Evolutionary conservation across 441 rosid genomes (phyloP).

Genomic region (Theobroma grandiflorum): DNA sequence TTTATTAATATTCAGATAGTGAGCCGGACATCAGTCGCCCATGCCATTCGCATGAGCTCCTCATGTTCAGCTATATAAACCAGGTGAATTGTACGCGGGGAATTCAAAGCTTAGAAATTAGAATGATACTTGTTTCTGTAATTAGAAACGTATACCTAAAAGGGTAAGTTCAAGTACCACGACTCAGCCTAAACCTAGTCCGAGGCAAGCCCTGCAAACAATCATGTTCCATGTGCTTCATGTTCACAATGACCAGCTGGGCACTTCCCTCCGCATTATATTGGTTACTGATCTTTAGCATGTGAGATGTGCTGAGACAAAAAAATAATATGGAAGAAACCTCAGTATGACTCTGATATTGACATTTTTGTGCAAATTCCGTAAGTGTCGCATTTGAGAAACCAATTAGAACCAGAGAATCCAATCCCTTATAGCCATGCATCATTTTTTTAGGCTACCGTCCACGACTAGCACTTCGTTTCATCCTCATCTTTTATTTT

Average conservation of each 20-base stretch:
- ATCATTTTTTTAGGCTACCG: not conserved
- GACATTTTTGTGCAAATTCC: conserved; percentile 16
- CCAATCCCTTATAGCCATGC: not conserved
- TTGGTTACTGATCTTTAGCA: conserved; percentile 28
- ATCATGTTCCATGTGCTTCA: conserved; percentile 25
- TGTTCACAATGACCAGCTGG: conserved; percentile 17
- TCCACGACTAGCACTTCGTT: not conserved
- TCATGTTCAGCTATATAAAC: not conserved
- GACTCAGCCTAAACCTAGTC: not conserved
- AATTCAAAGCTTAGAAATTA: not conserved
- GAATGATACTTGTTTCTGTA: conserved; percentile 19
- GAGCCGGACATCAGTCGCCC: conserved; percentile 15
- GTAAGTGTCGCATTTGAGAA: not conserved
- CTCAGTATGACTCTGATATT: conserved; percentile 31
- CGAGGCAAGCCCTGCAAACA: not conserved
- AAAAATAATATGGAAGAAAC: conserved; percentile 13
- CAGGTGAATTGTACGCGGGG: conserved; percentile 6
- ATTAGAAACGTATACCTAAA: conserved; percentile 14
- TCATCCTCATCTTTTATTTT: not conserved
- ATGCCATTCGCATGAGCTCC: conserved; percentile 16
- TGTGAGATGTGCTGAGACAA: conserved; percentile 34
- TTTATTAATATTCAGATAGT: not conserved
- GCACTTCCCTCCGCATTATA: conserved; percentile 14
- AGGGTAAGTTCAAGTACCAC: conserved; percentile 15
- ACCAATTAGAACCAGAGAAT: conserved; percentile 1